A percentile compares a stretch with the other conserved stretches of the same genome.
These are phyloP conservation scores for Colletotrichum zoysiae DNA, from an alignment of 2,329 filamentous ascomycete species.

Conservation along the genomic window DNA sequence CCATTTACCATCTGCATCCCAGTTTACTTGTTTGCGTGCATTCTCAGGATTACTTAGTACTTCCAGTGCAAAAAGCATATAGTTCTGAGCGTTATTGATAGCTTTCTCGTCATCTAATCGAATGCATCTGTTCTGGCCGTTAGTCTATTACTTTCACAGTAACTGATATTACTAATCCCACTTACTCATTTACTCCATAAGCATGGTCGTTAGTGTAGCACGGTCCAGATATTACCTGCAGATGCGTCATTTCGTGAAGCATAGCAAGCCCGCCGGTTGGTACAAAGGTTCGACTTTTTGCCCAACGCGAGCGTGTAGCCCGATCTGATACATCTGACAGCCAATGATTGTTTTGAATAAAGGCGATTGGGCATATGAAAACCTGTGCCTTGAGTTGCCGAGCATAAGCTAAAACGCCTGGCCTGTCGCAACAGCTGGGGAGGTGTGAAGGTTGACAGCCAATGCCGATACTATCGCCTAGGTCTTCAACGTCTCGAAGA, in stretches of 20 bases:
- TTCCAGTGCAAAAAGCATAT: not conserved
- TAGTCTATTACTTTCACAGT: not conserved
- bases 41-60: not conserved
- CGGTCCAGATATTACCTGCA: not conserved
- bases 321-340: not conserved
- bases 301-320: not conserved
- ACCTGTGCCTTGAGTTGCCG: not conserved
- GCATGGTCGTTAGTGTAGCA: not conserved
- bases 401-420: too few relatives aligned
- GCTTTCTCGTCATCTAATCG: not conserved
- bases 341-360: not conserved
- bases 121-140: not conserved
- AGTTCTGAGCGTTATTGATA: not conserved
- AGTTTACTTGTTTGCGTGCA: not conserved
- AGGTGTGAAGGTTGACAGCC: not conserved
- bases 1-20: not conserved
- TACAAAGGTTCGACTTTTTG: fast-evolving
- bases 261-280: not conserved
- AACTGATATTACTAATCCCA: not conserved
- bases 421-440: not conserved
- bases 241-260: not conserved
- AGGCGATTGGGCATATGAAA: not conserved
- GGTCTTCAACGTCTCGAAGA: too few relatives aligned
- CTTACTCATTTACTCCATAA: not conserved
- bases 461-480: not conserved